Evolutionary conservation across 805 yeast species (phyloP), one percentile per base, ranked within the genome.

Genomic region (Wickerhamiella sorbophila): DNA sequence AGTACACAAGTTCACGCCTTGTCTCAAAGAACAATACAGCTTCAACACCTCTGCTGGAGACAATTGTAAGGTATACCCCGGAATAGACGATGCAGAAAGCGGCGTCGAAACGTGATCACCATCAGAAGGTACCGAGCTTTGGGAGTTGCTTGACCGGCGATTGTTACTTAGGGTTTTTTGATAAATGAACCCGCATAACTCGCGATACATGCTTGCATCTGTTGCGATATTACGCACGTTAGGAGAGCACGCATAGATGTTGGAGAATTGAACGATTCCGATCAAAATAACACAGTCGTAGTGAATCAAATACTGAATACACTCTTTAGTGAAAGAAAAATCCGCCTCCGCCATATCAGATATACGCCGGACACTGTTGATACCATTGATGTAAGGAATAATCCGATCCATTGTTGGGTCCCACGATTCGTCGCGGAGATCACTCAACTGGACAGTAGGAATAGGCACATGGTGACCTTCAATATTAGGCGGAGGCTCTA

Each of bases 341-440:
- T 86, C 93, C 31, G 95, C 79, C 52, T 82, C 76, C 1, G 95
- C 84, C 40, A 86, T 60, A 40, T 75, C 74, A 16, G 94, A 74
- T 31, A 93, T 88, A 42, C 71, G 70, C 31, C 75, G 68, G 16
- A 91, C 75, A 4, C 91, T 82, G 57, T 88, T 88, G 38, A 86
- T 67, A 1, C 99, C 98, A 53, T 91, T 75, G 39, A 91, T 84
- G 50, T 68, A 80, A 0, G 95, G 95, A 9, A 84, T 62, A 19
- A 91, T 82, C 50, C 81, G 79, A 36, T 85, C 66, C 91, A 91
- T 80, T 1, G 97, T 88, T 1, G 96, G 96, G 59, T 91, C 98
- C 96, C 98, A 91, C 52, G 82, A 79, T 6, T 82, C 79, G 59
- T 91, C 98, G 34, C 84, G 77, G 47, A 91, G 66, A 31, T 72